Base-by-base conservation (phyloP, 169 alveolate species). In the Eimeria praecox region DNA sequence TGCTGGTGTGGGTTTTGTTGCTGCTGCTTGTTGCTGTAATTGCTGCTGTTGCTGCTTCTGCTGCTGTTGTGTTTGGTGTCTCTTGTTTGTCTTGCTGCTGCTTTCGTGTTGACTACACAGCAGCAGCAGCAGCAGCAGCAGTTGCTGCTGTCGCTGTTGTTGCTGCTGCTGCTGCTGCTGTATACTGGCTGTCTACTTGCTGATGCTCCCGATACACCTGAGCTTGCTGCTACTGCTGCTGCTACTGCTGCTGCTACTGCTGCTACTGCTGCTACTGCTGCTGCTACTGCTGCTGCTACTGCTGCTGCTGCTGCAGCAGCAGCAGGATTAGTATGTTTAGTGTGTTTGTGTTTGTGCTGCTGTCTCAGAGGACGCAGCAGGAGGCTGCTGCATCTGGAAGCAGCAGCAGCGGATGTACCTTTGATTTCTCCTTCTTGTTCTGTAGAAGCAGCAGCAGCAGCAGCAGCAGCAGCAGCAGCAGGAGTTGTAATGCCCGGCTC, bases 401-500 rank as follows among this genome's bases (percentile, higher is more conserved):
- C 66, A 14, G 66, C 66, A 56, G 24, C 3, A 8, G 4, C 66
- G 20, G 56, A 49, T 5, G 27, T 27, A 33, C 5, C 27, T 9
- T 38, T 14, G 9, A 10, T 27, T 40, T 42, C 24, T 8, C 66
- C 66, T 5, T 56, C 66, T 56, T 56, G 66, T 16, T 56, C 66
- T 14, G 18, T 5, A 56, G 66, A 20, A 2, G 20, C 66, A 56
- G 66, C 18, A 14, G 27, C 66, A 56, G 66, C 66, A 56, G 66
- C 66, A 56, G 66, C 66, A 56, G 66, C 66, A 56, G 66, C 66
- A 56, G 66, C n/a, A 56, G 66, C n/a, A 56, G 66, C n/a, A 56
- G 18, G n/a, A 9, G 27, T 20, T 14, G 66, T 56, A 14, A 16
- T 56, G 3, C 66, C 66, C 12, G 56, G 5, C 12, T 5, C 20